phyloP scores from a whole-genome alignment of 306 rosid species.

The Fragaria nilgerrensis region DNA sequence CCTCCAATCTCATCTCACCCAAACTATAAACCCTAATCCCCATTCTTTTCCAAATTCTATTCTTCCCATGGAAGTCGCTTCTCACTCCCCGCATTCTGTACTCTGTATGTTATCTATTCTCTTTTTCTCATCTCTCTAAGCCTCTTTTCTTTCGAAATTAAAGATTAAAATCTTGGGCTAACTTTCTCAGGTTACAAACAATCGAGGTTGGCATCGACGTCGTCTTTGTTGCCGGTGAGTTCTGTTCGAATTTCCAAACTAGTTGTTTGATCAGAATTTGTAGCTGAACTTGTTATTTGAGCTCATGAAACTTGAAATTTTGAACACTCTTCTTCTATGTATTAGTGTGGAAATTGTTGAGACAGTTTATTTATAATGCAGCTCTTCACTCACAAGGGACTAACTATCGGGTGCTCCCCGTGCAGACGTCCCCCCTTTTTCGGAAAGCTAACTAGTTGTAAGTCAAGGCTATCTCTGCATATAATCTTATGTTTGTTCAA shows the following conservation, averaged over 20 bases:
- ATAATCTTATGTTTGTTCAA: background rate
- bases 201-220: background rate
- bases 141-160: background rate
- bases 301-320: background rate
- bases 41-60: background rate
- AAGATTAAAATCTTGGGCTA: background rate
- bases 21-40: conserved; percentile 2
- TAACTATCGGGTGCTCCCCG: conserved; percentile 19
- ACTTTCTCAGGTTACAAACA: conserved; percentile 5
- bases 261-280: background rate
- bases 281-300: background rate
- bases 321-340: background rate
- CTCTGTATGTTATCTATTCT: conserved; percentile 2
- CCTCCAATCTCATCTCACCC: background rate
- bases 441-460: conserved; percentile 28
- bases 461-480: conserved; percentile 28
- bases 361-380: conserved; percentile 30
- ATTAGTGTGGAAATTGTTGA: background rate
- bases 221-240: conserved; percentile 9
- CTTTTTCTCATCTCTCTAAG: background rate
- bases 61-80: conserved; percentile 12
- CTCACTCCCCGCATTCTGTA: background rate
- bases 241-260: background rate
- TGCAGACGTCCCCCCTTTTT: conserved; percentile 7
- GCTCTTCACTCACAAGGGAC: conserved; percentile 31